Evolutionary conservation across 2,329 filamentous ascomycete species (phyloP), one percentile per base, ranked within the genome.

Genomic region (Colletotrichum navitas): DNA sequence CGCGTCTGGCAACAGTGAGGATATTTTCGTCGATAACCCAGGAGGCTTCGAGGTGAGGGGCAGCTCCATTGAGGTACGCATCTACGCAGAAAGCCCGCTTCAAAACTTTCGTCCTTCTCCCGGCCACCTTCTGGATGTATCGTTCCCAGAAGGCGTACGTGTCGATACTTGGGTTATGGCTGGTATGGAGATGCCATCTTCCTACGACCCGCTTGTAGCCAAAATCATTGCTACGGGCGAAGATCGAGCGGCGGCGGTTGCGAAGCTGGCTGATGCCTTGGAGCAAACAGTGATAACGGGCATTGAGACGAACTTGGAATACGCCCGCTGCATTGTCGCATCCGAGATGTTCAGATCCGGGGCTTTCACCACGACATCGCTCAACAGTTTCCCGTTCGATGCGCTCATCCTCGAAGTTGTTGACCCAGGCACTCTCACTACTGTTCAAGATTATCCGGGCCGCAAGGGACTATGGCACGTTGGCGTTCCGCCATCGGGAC

Each of bases 201-300:
- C 92, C 74, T 94, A 94, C 78, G 92, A 94, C 75, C 92, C 92
- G 0, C 91, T 94, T 85, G 90, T 94, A 60, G 90, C 92, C 1
- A 94, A 94, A 77, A 83, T 94, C 73, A 94, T 94, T 64, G 89
- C 93, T 0, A 85, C 86, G 63, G 92, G 89, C 0, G 81, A 83
- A 1, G 85, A 86, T 55, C 85, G 92, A 32, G 80, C 86, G 71
- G 87, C 89, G 51, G 91, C 91, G 0, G 83, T 93, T 7, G 85
- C 88, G 63, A 93, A 91, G 71, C 82, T 94, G 24, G 84, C 85
- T 0, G 80, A 85, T 0, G 91, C 91, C 0, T 80, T 94, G 5
- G 88, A 89, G 75, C 81, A 88, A 6, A 80, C 78, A 0, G 66
- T 68, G 0, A 76, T 82, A 1, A 74, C 77, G 1, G 80, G 81